Conservation (phyloP, 441 rosid genomes). For the Geranium incanum region DNA sequence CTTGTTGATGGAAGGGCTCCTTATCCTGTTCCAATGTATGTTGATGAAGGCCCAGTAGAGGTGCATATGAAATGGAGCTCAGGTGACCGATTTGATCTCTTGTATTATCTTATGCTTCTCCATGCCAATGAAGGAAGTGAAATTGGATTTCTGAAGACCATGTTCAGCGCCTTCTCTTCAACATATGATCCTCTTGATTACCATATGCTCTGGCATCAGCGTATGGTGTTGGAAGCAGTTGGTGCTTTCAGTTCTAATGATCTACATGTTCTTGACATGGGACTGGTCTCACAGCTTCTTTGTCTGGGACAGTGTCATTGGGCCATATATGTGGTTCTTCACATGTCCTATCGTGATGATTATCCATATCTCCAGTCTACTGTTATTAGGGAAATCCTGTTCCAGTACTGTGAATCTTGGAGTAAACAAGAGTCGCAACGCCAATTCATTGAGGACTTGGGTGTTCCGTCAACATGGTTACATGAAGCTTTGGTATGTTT, state of each 20-base stretch:
- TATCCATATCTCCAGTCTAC: conserved; percentile 69
- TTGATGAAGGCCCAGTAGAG: conserved; percentile 80
- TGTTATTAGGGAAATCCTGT: conserved; percentile 79
- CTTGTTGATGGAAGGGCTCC: conserved; percentile 70
- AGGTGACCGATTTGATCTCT: conserved; percentile 58
- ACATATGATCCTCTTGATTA: conserved; percentile 92
- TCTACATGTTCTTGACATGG: conserved; percentile 93
- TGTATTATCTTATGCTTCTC: conserved; percentile 94
- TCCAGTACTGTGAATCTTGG: conserved; percentile 89
- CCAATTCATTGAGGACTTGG: conserved; percentile 66
- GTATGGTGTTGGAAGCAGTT: conserved; percentile 69
- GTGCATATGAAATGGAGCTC: conserved; percentile 32
- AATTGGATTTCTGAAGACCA: conserved; percentile 54
- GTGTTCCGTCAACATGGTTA: conserved; percentile 77
- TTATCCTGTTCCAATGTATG: conserved; percentile 66
- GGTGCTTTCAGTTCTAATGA: conserved; percentile 73
- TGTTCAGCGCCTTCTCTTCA: conserved; percentile 89
- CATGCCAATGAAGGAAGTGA: conserved; percentile 61
- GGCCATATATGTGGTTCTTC: conserved; percentile 92
- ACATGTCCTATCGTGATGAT: conserved; percentile 62
- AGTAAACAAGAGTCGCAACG: conserved; percentile 66
- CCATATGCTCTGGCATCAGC: conserved; percentile 99
- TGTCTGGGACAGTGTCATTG: conserved; percentile 77
- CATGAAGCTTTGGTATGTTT: conserved; percentile 85
- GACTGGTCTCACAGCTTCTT: conserved; percentile 77